phyloP scores from a whole-genome alignment of 2,329 filamentous ascomycete genomes.

The Neocucurbitaria cava region DNA sequence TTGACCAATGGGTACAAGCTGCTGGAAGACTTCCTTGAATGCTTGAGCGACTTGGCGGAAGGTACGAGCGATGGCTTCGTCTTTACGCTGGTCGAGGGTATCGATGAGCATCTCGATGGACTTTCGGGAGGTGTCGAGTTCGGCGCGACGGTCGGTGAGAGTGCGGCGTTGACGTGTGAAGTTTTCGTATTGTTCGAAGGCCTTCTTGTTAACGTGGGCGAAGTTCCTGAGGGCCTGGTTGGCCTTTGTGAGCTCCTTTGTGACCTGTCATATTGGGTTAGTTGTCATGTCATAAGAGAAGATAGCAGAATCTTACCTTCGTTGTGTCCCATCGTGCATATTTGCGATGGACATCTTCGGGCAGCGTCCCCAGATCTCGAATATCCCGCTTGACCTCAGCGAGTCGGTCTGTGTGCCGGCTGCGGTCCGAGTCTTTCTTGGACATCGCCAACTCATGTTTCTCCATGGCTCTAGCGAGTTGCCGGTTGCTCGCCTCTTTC shows the following conservation, averaged over 20 bases:
- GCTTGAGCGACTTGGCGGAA: slow-evolving; percentile 98
- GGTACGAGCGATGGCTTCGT: slow-evolving; percentile 96
- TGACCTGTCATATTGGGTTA: slow-evolving; percentile 32
- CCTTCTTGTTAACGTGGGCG: slow-evolving; percentile 98
- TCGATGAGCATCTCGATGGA: slow-evolving; percentile 93
- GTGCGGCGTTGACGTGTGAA: slow-evolving; percentile 93
- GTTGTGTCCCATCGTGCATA: slow-evolving; percentile 85
- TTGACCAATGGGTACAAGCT: slow-evolving; percentile 91
- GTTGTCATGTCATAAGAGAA: background rate
- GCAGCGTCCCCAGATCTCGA: slow-evolving; percentile 88
- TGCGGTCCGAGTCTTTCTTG: slow-evolving; percentile 88
- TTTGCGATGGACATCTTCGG: slow-evolving; percentile 91
- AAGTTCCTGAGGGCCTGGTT: slow-evolving; percentile 95
- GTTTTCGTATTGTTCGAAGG: slow-evolving; percentile 97
- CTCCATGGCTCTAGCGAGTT: slow-evolving; percentile 78
- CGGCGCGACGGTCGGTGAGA: slow-evolving; percentile 81
- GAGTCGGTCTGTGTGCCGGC: slow-evolving; percentile 76
- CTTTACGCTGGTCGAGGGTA: slow-evolving; percentile 92
- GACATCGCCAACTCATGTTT: slow-evolving; percentile 89
- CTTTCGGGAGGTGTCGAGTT: slow-evolving; percentile 83
- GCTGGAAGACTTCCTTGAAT: slow-evolving; percentile 91
- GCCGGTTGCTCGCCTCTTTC: slow-evolving; percentile 75
- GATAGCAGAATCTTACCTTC: slow-evolving; percentile 61
- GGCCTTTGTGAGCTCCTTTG: slow-evolving; percentile 78
- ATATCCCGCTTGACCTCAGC: slow-evolving; percentile 87